phyloP scores from a whole-genome alignment of 148 eudicot genomes.

The Rhododendron simsii region DNA sequence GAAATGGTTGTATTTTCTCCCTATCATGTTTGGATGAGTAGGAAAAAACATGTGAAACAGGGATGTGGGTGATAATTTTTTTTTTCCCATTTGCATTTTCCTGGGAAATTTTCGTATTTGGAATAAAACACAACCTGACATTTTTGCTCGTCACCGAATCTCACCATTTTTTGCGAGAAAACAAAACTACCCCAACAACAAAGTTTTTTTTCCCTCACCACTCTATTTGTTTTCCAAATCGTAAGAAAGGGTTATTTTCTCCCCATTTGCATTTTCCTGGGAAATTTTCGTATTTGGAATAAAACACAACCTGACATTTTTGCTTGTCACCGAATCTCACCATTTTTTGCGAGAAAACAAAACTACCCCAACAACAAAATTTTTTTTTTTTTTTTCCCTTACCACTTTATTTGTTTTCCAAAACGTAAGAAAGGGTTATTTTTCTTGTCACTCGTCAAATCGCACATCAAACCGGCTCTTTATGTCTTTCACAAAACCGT shows the following conservation, averaged over 20 bases:
- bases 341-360: neutral
- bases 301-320: neutral
- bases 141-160: neutral
- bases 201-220: neutral
- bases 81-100: neutral
- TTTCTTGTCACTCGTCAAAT: neutral
- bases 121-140: neutral
- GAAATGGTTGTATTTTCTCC: neutral
- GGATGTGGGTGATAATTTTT: neutral
- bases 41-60: neutral
- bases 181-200: neutral
- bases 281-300: neutral
- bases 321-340: neutral
- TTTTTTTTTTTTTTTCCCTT: neutral
- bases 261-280: neutral
- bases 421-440: neutral
- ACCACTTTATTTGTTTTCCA: neutral
- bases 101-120: neutral
- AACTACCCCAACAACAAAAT: neutral
- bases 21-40: neutral
- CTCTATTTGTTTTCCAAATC: neutral
- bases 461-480: neutral
- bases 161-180: neutral
- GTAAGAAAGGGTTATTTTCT: too few species aligned
- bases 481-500: neutral